These are phyloP conservation scores for Angophora floribunda DNA, from an alignment of 345 rosid species.

Conservation along the genomic window DNA sequence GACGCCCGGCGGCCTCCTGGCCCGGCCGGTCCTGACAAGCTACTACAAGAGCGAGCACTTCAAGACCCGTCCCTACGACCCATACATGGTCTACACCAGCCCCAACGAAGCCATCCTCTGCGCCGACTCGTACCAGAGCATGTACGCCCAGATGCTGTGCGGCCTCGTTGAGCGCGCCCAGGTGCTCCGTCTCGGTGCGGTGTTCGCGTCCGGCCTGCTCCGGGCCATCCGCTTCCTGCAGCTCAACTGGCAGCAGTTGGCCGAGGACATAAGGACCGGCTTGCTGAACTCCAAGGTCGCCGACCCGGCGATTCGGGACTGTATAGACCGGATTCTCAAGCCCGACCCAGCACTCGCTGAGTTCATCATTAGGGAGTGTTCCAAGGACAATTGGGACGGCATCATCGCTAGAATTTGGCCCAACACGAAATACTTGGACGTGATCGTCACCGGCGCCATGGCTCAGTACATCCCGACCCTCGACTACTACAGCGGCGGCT, in stretches of 20 bases:
- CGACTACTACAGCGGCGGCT: slow-evolving; percentile 77
- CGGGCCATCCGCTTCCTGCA: slow-evolving; percentile 89
- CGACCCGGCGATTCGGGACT: slow-evolving; percentile 31
- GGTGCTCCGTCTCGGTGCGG: slow-evolving; percentile 87
- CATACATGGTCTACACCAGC: slow-evolving; percentile 83
- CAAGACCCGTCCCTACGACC: slow-evolving; percentile 77
- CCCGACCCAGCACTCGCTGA: slow-evolving; percentile 52
- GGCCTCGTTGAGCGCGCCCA: slow-evolving; percentile 66
- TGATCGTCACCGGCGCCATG: slow-evolving; percentile 95
- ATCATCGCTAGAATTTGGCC: slow-evolving; percentile 84
- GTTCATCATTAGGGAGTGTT: slow-evolving; percentile 40
- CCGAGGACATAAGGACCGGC: slow-evolving; percentile 57
- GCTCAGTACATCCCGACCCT: slow-evolving; percentile 93
- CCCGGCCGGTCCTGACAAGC: slow-evolving; percentile 93
- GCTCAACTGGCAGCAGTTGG: slow-evolving; percentile 60
- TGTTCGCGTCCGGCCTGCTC: slow-evolving; percentile 89
- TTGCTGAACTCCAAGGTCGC: slow-evolving; percentile 33
- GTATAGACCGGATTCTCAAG: slow-evolving; percentile 33
- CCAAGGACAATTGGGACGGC: slow-evolving; percentile 55
- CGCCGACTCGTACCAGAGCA: slow-evolving; percentile 87
- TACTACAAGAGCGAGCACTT: slow-evolving; percentile 92
- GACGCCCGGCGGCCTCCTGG: slow-evolving; percentile 83
- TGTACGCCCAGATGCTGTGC: slow-evolving; percentile 90
- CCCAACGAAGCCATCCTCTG: slow-evolving; percentile 92
- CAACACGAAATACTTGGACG: slow-evolving; percentile 79